These are phyloP conservation scores for Xerocomus brunneocitrinus DNA, from an alignment of 768 basidiomycete genomes.

Conservation along the genomic window DNA sequence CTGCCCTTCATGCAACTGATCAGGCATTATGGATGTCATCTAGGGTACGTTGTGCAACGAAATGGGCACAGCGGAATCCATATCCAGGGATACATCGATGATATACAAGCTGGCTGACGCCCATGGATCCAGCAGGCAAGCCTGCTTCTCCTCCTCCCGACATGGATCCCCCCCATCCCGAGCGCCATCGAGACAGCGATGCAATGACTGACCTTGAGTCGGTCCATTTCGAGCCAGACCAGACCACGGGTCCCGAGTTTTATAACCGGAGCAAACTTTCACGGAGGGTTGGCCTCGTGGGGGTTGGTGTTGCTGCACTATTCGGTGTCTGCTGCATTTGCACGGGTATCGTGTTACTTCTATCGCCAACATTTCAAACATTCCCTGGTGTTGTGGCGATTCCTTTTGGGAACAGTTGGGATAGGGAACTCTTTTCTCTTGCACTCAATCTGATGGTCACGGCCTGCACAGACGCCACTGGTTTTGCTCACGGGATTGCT, in stretches of 20 bases:
- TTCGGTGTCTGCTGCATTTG: constrained; percentile 14
- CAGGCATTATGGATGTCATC: too few species aligned
- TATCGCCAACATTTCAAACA: constrained; percentile 10
- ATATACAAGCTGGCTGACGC: too few species aligned
- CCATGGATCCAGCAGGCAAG: background rate
- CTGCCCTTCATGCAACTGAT: too few species aligned
- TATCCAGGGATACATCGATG: too few species aligned
- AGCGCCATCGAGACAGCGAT: constrained; percentile 5
- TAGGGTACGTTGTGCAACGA: too few species aligned
- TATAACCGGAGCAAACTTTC: constrained; percentile 24
- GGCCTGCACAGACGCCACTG: constrained; percentile 27
- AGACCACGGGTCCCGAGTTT: constrained; percentile 21
- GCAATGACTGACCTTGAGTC: constrained; percentile 15
- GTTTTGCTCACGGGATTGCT: constrained; percentile 24
- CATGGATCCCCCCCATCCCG: background rate
- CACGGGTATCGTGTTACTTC: constrained; percentile 16
- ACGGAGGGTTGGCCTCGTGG: constrained; percentile 19
- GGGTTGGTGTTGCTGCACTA: constrained; percentile 18
- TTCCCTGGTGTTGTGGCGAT: constrained; percentile 20
- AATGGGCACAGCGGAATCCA: too few species aligned
- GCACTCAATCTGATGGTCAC: constrained; percentile 26
- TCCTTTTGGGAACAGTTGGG: constrained; percentile 3
- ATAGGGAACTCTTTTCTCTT: constrained; percentile 19
- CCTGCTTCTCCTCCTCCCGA: background rate
- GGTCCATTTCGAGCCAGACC: constrained; percentile 15